phyloP scores from a whole-genome alignment of 164 flowering plant species.

The Stephania japonica region DNA sequence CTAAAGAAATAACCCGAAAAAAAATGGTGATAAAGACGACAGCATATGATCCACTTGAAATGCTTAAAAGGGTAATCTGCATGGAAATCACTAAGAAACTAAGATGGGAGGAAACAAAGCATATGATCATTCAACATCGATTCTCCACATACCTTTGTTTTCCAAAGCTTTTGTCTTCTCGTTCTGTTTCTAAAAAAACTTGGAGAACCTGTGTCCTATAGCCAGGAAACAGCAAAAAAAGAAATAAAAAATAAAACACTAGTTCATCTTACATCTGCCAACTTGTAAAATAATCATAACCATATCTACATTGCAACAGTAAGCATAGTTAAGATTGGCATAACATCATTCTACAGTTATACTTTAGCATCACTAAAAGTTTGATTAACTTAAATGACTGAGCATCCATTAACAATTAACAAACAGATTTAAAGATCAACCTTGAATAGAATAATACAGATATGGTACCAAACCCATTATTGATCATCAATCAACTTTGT shows the following conservation, averaged over 20 bases:
- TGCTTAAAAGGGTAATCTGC: slow-evolving; percentile 19
- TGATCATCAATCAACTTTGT: neutral
- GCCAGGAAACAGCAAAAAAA: slow-evolving; percentile 16
- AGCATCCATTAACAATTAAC: neutral
- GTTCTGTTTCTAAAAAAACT: slow-evolving; percentile 8
- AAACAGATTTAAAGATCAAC: neutral
- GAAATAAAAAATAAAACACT: neutral
- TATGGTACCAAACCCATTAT: slow-evolving; percentile 1
- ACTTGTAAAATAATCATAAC: slow-evolving; percentile 6
- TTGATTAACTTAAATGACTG: neutral
- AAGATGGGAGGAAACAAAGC: neutral
- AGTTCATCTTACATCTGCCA: slow-evolving; percentile 3
- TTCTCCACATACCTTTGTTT: slow-evolving; percentile 26
- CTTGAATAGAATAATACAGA: neutral
- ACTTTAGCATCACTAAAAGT: neutral
- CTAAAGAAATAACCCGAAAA: neutral
- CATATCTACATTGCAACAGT: neutral
- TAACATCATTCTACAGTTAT: neutral
- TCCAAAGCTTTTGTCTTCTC: neutral
- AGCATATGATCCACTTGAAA: slow-evolving; percentile 19
- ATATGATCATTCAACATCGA: slow-evolving; percentile 25
- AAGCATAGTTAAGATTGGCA: neutral
- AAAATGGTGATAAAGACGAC: slow-evolving; percentile 17
- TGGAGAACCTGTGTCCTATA: slow-evolving; percentile 12
- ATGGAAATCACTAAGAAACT: slow-evolving; percentile 23